Evolutionary conservation across 1,284 basidiomycete genomes (phyloP), one percentile per base, ranked within the genome.

Genomic region (Laetiporus sulphureus): DNA sequence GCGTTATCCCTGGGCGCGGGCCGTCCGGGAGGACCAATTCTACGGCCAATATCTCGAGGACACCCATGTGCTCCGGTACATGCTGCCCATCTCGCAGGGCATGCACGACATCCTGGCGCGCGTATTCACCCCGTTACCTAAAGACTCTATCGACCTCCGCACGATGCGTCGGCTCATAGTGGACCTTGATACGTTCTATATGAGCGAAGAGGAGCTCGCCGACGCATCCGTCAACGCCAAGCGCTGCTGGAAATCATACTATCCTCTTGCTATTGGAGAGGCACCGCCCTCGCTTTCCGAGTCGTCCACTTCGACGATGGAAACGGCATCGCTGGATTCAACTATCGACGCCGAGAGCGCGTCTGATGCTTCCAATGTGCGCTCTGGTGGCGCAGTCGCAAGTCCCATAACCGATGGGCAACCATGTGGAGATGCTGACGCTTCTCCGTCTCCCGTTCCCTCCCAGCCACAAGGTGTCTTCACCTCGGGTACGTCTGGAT

Each of bases 1-100:
- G 15, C 79, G 85, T 32, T 91, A 88, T 58, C 93, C 91, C 2
- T 98, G 95, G 95, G 77, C 78, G 48, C 72, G 76, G 52, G 91
- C 94, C 2, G 77, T 70, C 36, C 63, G 71, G 2, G 65, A 72
- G 23, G 92, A 97, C 63, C 74, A 79, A 25, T 85, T 82, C 32
- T 96, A 89, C 68, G 60, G 42, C 30, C 47, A 52, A 22, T 59
- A 51, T 46, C 36, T 51, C 36, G 39, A 23, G 40, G 75, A 92
- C 55, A 73, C 69, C 19, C 63, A 83, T 44, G 83, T 82, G 54
- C 71, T 94, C 12, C 75, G 73, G 18, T 61, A 71, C 4, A 77
- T 81, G 43, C 70, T 91, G 5, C 88, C 88, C 10, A 84, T 94
- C 50, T 87, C 85, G 10, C 49, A 63, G 15, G 68, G 66, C 11